Base-by-base conservation (phyloP, 495 filamentous ascomycete genomes). In the Penicillium mononematosum region DNA sequence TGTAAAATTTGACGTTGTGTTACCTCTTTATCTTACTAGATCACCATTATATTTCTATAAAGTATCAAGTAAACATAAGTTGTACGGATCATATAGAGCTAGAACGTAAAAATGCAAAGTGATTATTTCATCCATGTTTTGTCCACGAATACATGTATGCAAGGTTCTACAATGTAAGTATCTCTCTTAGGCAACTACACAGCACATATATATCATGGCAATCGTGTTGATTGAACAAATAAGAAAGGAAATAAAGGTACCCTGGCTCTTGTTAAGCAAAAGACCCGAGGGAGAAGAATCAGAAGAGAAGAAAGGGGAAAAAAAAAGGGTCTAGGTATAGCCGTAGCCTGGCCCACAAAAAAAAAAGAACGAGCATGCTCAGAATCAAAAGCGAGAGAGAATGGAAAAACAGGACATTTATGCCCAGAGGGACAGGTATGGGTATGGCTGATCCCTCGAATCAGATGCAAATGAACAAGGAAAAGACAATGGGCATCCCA, bases 201-300 rank as follows among this genome's bases (percentile, higher is more conserved):
- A 65, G 68, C 65, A 67, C 62, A 73, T 71, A 67, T 75, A 73
- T 75, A 73, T 74, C 73, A 68, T 74, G 53, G 62, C 67, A 73
- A 66, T 70, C 71, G 64, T 63, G 65, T 62, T 62, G 69, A 64
- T 64, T 64, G 63, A 61, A 50, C 32, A 64, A 48, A 54, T 50
- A 41, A 58, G 52, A 58, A 55, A 61, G 53, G 38, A 55, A 67
- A 54, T 52, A 58, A 53, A 39, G 31, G 48, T 41, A 45, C 59
- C 52, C 41, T 44, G 49, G 47, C 27, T 39, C 39, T 48, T 36
- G 51, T 52, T 27, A 22, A 44, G 38, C n/a, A 39, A 42, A 41
- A 54, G 45, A 27, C 48, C 56, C 47, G 45, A 44, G 36, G 27
- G 43, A 49, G 58, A 47, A 53, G 61, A 50, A 49, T 55, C 53